phyloP scores from a whole-genome alignment of 495 filamentous ascomycete genomes.

The Pyronema omphalodes region DNA sequence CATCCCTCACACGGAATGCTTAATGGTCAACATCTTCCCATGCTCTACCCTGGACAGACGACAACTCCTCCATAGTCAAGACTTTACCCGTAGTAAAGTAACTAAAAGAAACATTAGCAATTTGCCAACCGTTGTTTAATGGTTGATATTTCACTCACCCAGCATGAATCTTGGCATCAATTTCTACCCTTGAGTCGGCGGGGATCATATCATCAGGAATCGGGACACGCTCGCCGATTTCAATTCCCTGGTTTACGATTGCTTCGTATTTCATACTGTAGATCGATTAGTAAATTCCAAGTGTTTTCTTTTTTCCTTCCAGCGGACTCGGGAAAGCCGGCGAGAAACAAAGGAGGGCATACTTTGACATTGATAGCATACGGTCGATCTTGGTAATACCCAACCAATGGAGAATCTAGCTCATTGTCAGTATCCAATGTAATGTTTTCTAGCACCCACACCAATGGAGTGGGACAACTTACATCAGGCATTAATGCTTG shows the following conservation, averaged over 20 bases:
- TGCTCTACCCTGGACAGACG: slow-evolving; percentile 67
- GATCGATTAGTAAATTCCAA: neutral
- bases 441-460: neutral
- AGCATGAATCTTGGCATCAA: slow-evolving; percentile 95
- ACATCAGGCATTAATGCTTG: slow-evolving; percentile 95
- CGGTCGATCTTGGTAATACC: slow-evolving; percentile 97
- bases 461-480: slow-evolving; percentile 5
- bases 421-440: neutral
- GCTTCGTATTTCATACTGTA: slow-evolving; percentile 93
- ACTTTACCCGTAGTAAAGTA: slow-evolving; percentile 81
- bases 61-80: slow-evolving; percentile 71
- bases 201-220: slow-evolving; percentile 92
- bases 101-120: slow-evolving; percentile 24
- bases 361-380: slow-evolving; percentile 98
- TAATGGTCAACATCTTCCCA: slow-evolving; percentile 39
- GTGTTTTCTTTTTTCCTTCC: neutral
- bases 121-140: slow-evolving; percentile 3
- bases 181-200: slow-evolving; percentile 86
- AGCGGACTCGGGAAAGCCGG: neutral
- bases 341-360: slow-evolving; percentile 21
- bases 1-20: neutral
- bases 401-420: slow-evolving; percentile 83
- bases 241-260: slow-evolving; percentile 88
- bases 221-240: slow-evolving; percentile 80
- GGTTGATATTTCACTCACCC: slow-evolving; percentile 42